Evolutionary conservation across 371 early-diverging fungal species (phyloP).

Genomic region (Sporodiniella umbellata): DNA sequence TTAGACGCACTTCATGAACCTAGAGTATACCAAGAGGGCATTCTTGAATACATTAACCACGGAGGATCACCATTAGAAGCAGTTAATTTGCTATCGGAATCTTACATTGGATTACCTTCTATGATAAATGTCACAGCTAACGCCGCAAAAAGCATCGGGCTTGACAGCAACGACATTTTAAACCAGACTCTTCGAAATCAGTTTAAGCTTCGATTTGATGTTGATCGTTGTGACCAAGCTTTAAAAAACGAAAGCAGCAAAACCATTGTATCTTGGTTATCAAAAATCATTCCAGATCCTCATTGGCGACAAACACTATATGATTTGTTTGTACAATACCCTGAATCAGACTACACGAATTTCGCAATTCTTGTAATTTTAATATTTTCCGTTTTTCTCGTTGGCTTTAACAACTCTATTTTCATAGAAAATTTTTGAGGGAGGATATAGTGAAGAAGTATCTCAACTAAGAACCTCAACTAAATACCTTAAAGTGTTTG

Average conservation of each 20-base stretch:
- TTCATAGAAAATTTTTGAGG: constrained; percentile 55
- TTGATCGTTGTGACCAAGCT: constrained; percentile 49
- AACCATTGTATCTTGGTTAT: constrained; percentile 45
- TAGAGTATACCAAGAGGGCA: constrained; percentile 40
- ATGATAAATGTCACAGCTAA: constrained; percentile 60
- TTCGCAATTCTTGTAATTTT: constrained; percentile 55
- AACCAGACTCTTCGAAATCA: constrained; percentile 50
- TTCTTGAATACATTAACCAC: constrained; percentile 46
- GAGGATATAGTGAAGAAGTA: constrained; percentile 63
- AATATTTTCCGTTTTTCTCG: not conserved
- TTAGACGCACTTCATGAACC: constrained; percentile 67
- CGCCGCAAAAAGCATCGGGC: constrained; percentile 41
- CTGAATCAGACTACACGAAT: constrained; percentile 57
- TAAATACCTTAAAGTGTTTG: constrained; percentile 61
- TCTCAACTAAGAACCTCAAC: constrained; percentile 61
- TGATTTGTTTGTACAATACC: constrained; percentile 56
- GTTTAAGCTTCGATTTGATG: constrained; percentile 58
- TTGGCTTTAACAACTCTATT: not conserved
- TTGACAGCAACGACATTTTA: constrained; percentile 44
- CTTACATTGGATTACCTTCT: constrained; percentile 66
- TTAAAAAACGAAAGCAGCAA: constrained; percentile 26
- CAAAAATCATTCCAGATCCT: constrained; percentile 49
- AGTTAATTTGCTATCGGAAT: constrained; percentile 54
- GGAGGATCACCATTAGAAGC: constrained; percentile 68
- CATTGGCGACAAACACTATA: constrained; percentile 67